These are phyloP conservation scores for Withania somnifera DNA, from an alignment of 305 asterid genomes.

Conservation along the genomic window DNA sequence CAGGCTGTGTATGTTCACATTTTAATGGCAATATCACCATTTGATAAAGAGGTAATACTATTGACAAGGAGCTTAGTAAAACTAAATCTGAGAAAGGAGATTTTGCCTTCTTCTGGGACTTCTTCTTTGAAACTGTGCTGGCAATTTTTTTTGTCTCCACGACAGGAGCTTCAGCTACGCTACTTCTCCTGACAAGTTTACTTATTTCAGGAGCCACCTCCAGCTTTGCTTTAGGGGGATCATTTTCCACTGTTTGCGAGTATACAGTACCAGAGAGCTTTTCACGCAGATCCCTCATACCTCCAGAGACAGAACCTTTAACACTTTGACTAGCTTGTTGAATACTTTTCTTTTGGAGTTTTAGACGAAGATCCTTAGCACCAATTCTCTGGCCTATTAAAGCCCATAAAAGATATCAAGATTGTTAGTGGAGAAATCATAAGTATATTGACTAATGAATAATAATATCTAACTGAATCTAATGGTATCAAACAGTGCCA, in stretches of 20 bases:
- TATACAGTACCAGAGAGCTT: constrained; percentile 66
- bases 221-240: constrained; percentile 30
- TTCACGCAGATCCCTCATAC: constrained; percentile 84
- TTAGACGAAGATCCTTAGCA: constrained; percentile 75
- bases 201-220: constrained; percentile 47
- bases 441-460: not conserved
- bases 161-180: constrained; percentile 43
- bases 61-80: not conserved
- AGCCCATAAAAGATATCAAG: not conserved
- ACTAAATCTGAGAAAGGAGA: not conserved
- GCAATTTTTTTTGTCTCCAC: constrained; percentile 37
- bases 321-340: constrained; percentile 41
- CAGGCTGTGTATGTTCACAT: not conserved
- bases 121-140: constrained; percentile 48
- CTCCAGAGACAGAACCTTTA: constrained; percentile 51
- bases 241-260: constrained; percentile 41
- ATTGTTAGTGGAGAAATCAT: not conserved
- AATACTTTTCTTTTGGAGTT: constrained; percentile 69
- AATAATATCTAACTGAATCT: not conserved
- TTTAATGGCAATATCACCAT: not conserved
- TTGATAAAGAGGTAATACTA: not conserved
- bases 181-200: constrained; percentile 60
- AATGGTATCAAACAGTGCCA: constrained; percentile 6
- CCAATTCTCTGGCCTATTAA: constrained; percentile 21
- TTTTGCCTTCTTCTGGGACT: constrained; percentile 53